Conservation (phyloP, 2,329 filamentous ascomycete species). For the Herpotrichia juniperi region DNA sequence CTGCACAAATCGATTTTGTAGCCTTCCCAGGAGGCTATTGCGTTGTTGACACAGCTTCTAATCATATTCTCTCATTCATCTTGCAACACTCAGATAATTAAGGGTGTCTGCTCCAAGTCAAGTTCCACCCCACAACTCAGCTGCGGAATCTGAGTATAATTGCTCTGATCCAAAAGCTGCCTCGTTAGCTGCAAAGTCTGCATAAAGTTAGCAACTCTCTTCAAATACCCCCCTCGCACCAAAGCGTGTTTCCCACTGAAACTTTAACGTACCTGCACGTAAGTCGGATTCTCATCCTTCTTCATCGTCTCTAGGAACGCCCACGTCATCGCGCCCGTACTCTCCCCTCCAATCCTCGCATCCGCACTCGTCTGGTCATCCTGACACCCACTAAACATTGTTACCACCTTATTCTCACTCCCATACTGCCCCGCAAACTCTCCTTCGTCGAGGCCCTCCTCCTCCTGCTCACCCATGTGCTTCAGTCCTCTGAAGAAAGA, state of each 20-base stretch:
- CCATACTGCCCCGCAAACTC: constrained; percentile 53
- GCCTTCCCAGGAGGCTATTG: too few species aligned
- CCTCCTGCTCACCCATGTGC: constrained; percentile 53
- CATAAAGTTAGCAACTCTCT: neutral
- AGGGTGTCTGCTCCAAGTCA: constrained; percentile 45
- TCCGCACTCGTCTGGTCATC: constrained; percentile 60
- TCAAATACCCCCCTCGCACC: neutral
- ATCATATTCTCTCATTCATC: too few species aligned
- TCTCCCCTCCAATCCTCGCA: constrained; percentile 52
- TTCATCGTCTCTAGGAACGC: constrained; percentile 55
- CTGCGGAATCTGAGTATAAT: constrained; percentile 54
- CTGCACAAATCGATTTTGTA: too few species aligned
- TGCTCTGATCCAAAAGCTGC: constrained; percentile 43
- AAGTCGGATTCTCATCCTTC: constrained; percentile 42
- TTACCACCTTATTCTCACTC: constrained; percentile 54
- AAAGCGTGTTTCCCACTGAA: neutral
- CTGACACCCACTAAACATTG: constrained; percentile 58
- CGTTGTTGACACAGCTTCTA: too few species aligned
- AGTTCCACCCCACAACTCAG: constrained; percentile 50
- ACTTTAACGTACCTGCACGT: constrained; percentile 46
- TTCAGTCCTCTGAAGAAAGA: constrained; percentile 60
- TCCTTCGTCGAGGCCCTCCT: constrained; percentile 45
- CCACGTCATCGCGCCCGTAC: constrained; percentile 56
- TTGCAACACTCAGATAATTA: constrained; percentile 38
- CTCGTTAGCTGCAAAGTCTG: constrained; percentile 49